Conservation (phyloP, 1,284 basidiomycete species). For the Phylloporus gajari region DNA sequence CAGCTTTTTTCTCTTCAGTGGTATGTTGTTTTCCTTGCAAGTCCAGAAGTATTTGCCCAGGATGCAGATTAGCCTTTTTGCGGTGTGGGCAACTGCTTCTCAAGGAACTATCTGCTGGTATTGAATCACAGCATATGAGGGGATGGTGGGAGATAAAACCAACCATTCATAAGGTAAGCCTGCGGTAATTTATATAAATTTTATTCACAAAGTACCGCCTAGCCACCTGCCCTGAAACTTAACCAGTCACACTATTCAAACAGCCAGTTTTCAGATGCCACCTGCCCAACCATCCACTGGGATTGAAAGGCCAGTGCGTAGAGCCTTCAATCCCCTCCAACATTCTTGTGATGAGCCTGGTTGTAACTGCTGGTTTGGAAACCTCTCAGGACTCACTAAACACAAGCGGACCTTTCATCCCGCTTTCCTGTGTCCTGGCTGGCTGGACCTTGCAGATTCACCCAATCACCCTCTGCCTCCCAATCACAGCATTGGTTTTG, state of each 20-base stretch:
- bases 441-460: not conserved
- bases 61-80: not conserved
- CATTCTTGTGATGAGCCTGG: slow-evolving; percentile 6
- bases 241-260: not conserved
- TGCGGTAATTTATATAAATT: not conserved
- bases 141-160: not conserved
- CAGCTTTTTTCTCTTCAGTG: not conserved
- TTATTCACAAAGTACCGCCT: not conserved
- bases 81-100: not conserved
- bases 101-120: not conserved
- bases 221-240: not conserved
- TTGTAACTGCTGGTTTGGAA: slow-evolving; percentile 21
- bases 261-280: not conserved
- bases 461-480: too few species aligned
- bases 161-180: not conserved
- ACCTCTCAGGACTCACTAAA: slow-evolving; percentile 23
- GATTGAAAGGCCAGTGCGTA: not conserved
- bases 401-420: slow-evolving; percentile 9
- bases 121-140: not conserved
- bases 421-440: too few species aligned
- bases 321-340: not conserved
- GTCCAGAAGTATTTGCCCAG: not conserved
- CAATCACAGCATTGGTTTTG: too few species aligned
- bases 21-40: not conserved
- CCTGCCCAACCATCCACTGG: not conserved